A percentile compares a stretch with the other conserved stretches of the same genome.
Conservation (phyloP, 352 stramenopile species). For the Globisporangium parvum region DNA sequence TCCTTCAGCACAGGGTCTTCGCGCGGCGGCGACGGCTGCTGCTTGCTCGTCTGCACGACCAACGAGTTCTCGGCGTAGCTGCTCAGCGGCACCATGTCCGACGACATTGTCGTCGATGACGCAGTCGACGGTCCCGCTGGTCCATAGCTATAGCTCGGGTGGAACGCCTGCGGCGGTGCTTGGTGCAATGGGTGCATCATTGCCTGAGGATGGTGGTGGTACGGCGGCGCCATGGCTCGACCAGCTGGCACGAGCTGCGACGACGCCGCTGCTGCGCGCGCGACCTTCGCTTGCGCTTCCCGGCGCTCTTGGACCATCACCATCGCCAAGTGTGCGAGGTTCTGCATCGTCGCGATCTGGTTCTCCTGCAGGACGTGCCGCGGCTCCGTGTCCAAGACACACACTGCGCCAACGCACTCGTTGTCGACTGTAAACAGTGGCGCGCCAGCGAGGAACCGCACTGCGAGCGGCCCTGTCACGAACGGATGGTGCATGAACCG, state of each 20-base stretch:
- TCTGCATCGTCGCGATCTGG: slow-evolving; percentile 82
- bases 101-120: slow-evolving; percentile 19
- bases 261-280: slow-evolving; percentile 23
- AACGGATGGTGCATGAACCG: slow-evolving; percentile 88
- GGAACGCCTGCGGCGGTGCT: slow-evolving; percentile 8
- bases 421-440: slow-evolving; percentile 86
- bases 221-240: background rate
- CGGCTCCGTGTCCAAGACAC: slow-evolving; percentile 70
- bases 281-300: slow-evolving; percentile 56
- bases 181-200: slow-evolving; percentile 6
- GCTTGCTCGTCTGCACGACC: slow-evolving; percentile 33
- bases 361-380: slow-evolving; percentile 57
- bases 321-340: slow-evolving; percentile 78
- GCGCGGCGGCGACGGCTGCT: slow-evolving; percentile 19
- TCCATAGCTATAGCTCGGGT: slow-evolving; percentile 3
- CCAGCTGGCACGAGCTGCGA: slow-evolving; percentile 42
- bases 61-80: slow-evolving; percentile 43
- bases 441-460: slow-evolving; percentile 93
- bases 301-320: slow-evolving; percentile 82
- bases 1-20: slow-evolving; percentile 77
- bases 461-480: slow-evolving; percentile 83
- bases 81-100: slow-evolving; percentile 70
- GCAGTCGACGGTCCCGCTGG: background rate
- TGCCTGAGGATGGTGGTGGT: slow-evolving; percentile 14
- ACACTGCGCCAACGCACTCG: slow-evolving; percentile 70